A percentile compares a stretch with the other conserved stretches of the same genome.
Evolutionary conservation across 2,329 filamentous ascomycete species (phyloP).

Genomic region (Fonsecaea pugnacius): DNA sequence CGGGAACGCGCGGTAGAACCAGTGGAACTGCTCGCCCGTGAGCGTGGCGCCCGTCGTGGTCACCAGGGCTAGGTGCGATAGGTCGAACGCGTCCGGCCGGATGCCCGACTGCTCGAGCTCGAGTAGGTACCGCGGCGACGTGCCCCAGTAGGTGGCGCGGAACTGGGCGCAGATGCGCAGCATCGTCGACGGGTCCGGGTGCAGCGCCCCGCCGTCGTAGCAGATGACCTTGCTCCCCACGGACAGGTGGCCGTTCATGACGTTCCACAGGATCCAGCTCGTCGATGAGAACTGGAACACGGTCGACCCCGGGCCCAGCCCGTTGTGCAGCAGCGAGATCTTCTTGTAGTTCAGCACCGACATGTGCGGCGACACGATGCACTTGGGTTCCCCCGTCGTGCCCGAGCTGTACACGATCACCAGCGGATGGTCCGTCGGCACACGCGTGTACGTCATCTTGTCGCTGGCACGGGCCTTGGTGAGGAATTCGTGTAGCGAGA

Average conservation of each 20-base stretch:
- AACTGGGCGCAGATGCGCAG: constrained; percentile 45
- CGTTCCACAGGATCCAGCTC: constrained; percentile 55
- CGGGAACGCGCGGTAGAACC: constrained; percentile 51
- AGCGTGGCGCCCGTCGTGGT: constrained; percentile 54
- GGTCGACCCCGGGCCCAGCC: constrained; percentile 45
- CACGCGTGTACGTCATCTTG: constrained; percentile 44
- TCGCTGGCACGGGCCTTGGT: constrained; percentile 39
- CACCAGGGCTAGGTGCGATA: constrained; percentile 48
- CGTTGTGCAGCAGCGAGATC: constrained; percentile 51
- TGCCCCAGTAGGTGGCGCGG: constrained; percentile 50
- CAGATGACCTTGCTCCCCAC: constrained; percentile 49
- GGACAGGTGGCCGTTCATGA: constrained; percentile 51
- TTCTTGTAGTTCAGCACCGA: constrained; percentile 51
- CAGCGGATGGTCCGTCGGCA: constrained; percentile 50
- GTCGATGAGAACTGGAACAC: constrained; percentile 55
- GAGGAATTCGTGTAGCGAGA: constrained; percentile 42
- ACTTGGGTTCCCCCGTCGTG: constrained; percentile 52
- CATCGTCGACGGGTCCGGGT: constrained; percentile 46
- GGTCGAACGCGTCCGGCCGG: constrained; percentile 39
- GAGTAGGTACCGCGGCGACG: constrained; percentile 51
- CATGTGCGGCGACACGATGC: constrained; percentile 52
- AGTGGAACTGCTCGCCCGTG: constrained; percentile 50
- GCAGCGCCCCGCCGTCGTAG: constrained; percentile 52
- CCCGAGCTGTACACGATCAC: constrained; percentile 52
- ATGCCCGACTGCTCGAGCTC: constrained; percentile 46